phyloP scores from a whole-genome alignment of 345 rosid species.

The Leavenworthia alabamica region DNA sequence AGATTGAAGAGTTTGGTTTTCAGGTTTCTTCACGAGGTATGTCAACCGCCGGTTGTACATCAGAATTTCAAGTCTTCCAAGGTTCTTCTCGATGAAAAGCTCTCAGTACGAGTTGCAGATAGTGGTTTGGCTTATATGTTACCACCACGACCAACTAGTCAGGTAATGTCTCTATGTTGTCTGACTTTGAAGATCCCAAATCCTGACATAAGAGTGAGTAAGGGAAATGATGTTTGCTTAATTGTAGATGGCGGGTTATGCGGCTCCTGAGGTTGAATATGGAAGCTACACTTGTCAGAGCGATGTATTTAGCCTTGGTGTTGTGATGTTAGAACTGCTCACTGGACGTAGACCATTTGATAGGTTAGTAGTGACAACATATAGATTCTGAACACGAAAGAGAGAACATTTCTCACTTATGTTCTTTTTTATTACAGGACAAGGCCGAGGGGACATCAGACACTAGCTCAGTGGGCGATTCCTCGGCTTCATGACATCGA shows the following conservation, averaged over 20 bases:
- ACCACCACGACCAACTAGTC: conserved; percentile 48
- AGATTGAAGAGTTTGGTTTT: conserved; percentile 8
- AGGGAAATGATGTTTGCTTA: not conserved
- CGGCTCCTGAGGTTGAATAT: conserved; percentile 68
- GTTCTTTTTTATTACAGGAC: conserved; percentile 39
- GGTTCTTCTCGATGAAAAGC: conserved; percentile 68
- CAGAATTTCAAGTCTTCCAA: conserved; percentile 70
- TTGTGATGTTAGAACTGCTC: conserved; percentile 91
- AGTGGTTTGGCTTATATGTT: conserved; percentile 64
- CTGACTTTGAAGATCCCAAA: not conserved
- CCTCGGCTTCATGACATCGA: conserved; percentile 86
- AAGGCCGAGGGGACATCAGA: conserved; percentile 68
- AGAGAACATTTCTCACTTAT: not conserved
- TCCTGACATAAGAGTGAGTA: not conserved
- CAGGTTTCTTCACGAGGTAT: conserved; percentile 85
- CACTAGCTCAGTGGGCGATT: conserved; percentile 82
- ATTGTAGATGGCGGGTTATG: conserved; percentile 56
- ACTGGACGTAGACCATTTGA: conserved; percentile 74
- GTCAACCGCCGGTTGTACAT: conserved; percentile 73
- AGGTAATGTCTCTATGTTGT: conserved; percentile 38
- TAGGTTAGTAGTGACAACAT: conserved; percentile 38
- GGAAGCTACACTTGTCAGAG: conserved; percentile 83
- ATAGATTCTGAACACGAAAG: conserved; percentile 2
- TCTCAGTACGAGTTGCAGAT: conserved; percentile 62
- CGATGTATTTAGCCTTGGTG: conserved; percentile 90